Evolutionary conservation across 1,284 basidiomycete genomes (phyloP), one percentile per base, ranked within the genome.

Genomic region (Malassezia furfur): DNA sequence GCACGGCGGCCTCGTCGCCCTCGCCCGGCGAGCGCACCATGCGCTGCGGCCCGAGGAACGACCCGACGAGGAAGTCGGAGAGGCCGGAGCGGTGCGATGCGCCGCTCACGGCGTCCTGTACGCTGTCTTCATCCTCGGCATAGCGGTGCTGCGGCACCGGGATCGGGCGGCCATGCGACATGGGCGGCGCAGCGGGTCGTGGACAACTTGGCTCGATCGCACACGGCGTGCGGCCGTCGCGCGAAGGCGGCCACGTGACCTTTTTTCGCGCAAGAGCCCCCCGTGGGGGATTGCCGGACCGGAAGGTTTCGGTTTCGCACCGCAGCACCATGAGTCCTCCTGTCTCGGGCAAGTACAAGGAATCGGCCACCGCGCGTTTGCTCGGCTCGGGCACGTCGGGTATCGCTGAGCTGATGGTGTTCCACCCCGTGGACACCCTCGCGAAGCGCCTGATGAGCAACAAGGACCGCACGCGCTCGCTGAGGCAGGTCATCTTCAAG

Each of bases 401-500:
- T 70, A 81, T 98, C 69, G 91, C 91, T 64, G 93, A 98, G 80
- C 81, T 98, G 55, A 77, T 93, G 65, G 68, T 77, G 61, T 77
- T 77, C 66, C 76, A 76, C 61, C 75, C 76, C 12, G 75, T 76
- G 56, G 91, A 96, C 78, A 98, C 93, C 1, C 85, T 96, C 57
- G 90, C 93, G 19, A 98, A 98, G 78, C 85, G 93, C 39, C 78
- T 98, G 60, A 96, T 96, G 93, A 91, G 88, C 75, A 96, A 96
- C 83, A 74, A 72, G 57, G 52, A 59, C 15, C 38, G 56, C 1
- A 53, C 62, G 15, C 50, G 59, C 12, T 61, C 61, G 82, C 84
- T 87, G 63, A 81, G 85, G 32, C 38, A 80, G 80, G 17, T 96
- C 78, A 81, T 98, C 75, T 98, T 98, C 82, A 83, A 85, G 50